Conservation (phyloP, 2,329 filamentous ascomycete species). For the Stagonosporopsis vannaccii region DNA sequence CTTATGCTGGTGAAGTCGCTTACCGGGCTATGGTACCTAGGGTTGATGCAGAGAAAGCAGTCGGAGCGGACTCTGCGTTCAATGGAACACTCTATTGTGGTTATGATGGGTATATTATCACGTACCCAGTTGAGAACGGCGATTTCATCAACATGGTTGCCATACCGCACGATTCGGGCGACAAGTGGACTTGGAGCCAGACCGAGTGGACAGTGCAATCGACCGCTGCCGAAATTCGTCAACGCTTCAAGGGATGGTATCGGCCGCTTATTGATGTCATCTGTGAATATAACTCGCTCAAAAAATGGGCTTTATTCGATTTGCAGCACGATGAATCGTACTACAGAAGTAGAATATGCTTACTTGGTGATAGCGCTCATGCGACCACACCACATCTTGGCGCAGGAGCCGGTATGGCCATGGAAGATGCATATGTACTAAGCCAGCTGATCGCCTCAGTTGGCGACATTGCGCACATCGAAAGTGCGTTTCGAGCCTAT, state of each 20-base stretch:
- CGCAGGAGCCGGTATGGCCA: constrained; percentile 33
- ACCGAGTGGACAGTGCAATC: constrained; percentile 25
- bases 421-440: constrained; percentile 32
- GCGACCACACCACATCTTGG: constrained; percentile 33
- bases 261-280: constrained; percentile 20
- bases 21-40: constrained; percentile 43
- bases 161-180: constrained; percentile 23
- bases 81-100: constrained; percentile 38
- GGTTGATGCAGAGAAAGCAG: constrained; percentile 43
- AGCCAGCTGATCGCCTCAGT: constrained; percentile 7
- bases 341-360: constrained; percentile 22
- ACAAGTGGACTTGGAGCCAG: constrained; percentile 20
- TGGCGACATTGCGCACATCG: constrained; percentile 10
- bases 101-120: constrained; percentile 22
- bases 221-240: constrained; percentile 25
- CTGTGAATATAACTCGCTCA: constrained; percentile 21
- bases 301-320: constrained; percentile 32
- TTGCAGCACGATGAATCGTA: constrained; percentile 26
- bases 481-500: constrained; percentile 28
- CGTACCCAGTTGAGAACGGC: constrained; percentile 30
- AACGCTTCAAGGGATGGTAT: constrained; percentile 20
- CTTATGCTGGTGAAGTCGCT: constrained; percentile 33
- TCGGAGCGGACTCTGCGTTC: constrained; percentile 42
- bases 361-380: constrained; percentile 38
- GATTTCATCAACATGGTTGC: constrained; percentile 32